Conservation (phyloP, 129 eudicot genomes). For the sunflower (Helianthus annuus) region HanXRQr2.0-SUNRISE NC_035439.2:118531481-118531980, state of each 20-base stretch:
- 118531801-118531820: conserved; percentile 54
- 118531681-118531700: too few species aligned
- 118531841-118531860: not conserved
- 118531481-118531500: too few species aligned
- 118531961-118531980: conserved; percentile 19
- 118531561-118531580: too few species aligned
- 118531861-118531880: conserved; percentile 10
- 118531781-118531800: conserved; percentile 79
- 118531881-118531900: not conserved
- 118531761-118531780: conserved; percentile 81
- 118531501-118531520: too few species aligned
- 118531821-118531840: not conserved
- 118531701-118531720: not conserved
- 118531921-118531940: not conserved
- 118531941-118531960: conserved; percentile 1
- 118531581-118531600: too few species aligned
- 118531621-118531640: too few species aligned
- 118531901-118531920: not conserved
- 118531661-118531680: too few species aligned
- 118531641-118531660: too few species aligned
- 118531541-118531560: too few species aligned
- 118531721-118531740: conserved; percentile 38
- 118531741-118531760: conserved; percentile 75
- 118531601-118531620: too few species aligned
- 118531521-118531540: too few species aligned